phyloP scores from a whole-genome alignment of 108 stramenopile species.

The Schizochytrium sp. region DNA sequence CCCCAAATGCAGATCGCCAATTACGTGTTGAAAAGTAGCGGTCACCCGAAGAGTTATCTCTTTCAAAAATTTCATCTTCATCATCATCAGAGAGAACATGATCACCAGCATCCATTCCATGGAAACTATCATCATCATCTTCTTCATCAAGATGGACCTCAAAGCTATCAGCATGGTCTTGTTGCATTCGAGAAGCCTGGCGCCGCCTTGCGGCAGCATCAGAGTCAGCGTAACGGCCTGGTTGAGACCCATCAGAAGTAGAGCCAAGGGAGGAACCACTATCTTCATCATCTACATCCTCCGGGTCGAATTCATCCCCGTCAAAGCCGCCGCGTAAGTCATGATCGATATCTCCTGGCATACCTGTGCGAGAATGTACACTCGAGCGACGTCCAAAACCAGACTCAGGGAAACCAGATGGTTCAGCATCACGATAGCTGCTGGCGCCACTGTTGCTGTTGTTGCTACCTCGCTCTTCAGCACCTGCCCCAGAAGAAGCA shows the following conservation, averaged over 20 bases:
- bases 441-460: no score
- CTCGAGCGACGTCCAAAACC: no score
- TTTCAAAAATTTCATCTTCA: slow-evolving; percentile 29
- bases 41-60: not conserved
- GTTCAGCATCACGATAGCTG: no score
- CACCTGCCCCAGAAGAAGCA: no score
- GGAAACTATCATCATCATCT: not conserved
- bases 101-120: not conserved
- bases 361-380: not conserved
- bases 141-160: slow-evolving; percentile 22
- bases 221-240: not conserved
- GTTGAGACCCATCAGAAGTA: not conserved
- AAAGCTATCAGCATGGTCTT: not conserved
- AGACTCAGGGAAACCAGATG: no score
- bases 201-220: not conserved
- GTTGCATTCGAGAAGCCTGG: no score
- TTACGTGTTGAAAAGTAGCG: no score
- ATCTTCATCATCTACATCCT: slow-evolving; percentile 45
- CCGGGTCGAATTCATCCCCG: slow-evolving; percentile 59
- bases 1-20: no score
- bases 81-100: slow-evolving; percentile 6
- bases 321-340: slow-evolving; percentile 66
- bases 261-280: not conserved
- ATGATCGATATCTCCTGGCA: slow-evolving; percentile 56
- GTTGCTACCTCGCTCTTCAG: no score